Base-by-base conservation (phyloP, 2,329 filamentous ascomycete genomes). In the Albophoma yamanashiensis region DNA sequence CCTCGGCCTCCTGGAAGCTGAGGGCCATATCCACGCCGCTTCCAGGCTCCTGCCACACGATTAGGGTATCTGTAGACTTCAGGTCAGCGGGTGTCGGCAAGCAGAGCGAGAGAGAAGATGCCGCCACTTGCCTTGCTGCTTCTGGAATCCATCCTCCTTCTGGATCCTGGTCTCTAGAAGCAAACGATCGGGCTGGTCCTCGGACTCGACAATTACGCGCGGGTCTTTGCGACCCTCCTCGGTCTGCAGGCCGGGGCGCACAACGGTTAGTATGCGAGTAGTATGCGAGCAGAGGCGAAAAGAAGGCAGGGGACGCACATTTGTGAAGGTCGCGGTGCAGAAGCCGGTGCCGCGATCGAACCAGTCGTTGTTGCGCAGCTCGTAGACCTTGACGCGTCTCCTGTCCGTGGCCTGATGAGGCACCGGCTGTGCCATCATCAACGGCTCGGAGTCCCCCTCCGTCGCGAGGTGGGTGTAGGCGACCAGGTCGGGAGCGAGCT, bases 281-380 rank as follows among this genome's bases (percentile, higher is more conserved):
- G n/a, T n/a, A n/a, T n/a, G 20, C 9, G 17, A 27, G 55, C 59
- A 59, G 42, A 45, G 52, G 45, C n/a, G n/a, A n/a, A n/a, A n/a
- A 61, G n/a, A 55, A 55, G 50, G 58, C 60, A n/a, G 39, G 63
- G 61, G 57, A 73, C 89, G 74, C 84, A 94, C 89, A 73, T 86
- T 82, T 64, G 87, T 77, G 65, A 89, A 84, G 65, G 86, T 82
- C 56, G 92, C 92, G 62, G 86, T 90, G 74, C 94, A 97, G 75
- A 97, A 97, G 64, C 94, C 94, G 56, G 94, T 99, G 65, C 94
- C 94, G 70, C 93, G 84, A 77, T 99, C 94, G 73, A 93, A 97
- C 94, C 94, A 99, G 85, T 97, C 94, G 82, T 96, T 96, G 78
- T 96, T 92, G 75, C 91, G 91, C 70, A 99, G 84, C 80, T 97